Evolutionary conservation across 129 eudicot species (phyloP), one percentile per base, ranked within the genome.

Genomic region (Chrysanthemum seticuspe): DNA sequence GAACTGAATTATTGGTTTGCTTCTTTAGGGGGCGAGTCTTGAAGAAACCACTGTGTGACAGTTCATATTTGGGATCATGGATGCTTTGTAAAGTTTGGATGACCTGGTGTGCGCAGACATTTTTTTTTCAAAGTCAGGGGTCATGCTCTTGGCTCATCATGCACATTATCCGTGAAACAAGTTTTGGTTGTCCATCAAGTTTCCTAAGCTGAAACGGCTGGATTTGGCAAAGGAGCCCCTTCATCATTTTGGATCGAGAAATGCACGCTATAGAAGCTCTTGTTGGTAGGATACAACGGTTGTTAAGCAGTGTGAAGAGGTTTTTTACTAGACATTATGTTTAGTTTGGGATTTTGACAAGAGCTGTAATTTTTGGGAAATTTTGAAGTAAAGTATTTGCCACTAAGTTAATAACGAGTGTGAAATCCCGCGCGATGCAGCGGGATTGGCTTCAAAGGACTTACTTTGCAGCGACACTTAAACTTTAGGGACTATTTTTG

Each of bases 241-340:
- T 40, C 8, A n/a, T 36, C n/a, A 4, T 75, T 65, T 66, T 14
- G 67, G 49, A 44, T 67, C 19, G 16, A 58, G 67, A 19, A 21
- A 44, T 40, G 25, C 9, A 18, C 34, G 19, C 13, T 56, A 19
- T 65, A 15, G 25, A 65, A 74, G 31, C 14, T 74, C 10, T 12
- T 74, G 78, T 50, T 67, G 51, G 23, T 55, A 53, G 56, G 74
- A 57, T 67, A 11, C 40, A 48, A 16, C n/a, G 14, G 59, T 27
- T 67, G 53, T 66, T 62, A 50, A 74, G 59, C 76, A 62, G 62
- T 51, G 21, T 54, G 52, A 62, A 74, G 52, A 76, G 55, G 59
- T 56, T 19, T 11, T 14, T 59, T 21, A 29, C 19, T 0, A 8
- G 16, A 10, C 34, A 12, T 31, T 18, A 54, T 44, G 11, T 54